Conservation (phyloP, 768 basidiomycete genomes). For the Trichaptum fuscoviolaceum region DNA sequence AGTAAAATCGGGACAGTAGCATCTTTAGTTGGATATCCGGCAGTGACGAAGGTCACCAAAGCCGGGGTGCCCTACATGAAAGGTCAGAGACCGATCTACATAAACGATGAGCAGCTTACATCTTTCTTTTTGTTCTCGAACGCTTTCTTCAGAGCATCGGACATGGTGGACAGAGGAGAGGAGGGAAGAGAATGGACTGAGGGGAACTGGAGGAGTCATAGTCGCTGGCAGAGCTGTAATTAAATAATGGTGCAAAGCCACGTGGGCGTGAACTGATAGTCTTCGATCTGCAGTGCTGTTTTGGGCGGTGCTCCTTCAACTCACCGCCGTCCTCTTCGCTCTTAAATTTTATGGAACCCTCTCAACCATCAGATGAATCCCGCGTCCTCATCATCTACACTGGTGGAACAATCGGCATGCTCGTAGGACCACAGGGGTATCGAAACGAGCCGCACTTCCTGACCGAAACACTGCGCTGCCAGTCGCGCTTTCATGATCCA, state of each 20-base stretch:
- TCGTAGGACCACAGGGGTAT: conserved; percentile 69
- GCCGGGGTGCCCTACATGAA: conserved; percentile 47
- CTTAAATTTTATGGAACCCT: conserved; percentile 39
- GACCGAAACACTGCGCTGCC: conserved; percentile 75
- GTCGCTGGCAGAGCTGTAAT: neutral
- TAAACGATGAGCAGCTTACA: conserved; percentile 27
- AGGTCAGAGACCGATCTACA: conserved; percentile 5
- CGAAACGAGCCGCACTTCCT: conserved; percentile 85
- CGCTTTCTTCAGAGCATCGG: conserved; percentile 59
- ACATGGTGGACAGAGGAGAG: conserved; percentile 37
- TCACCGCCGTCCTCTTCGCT: neutral
- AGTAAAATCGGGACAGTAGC: conserved; percentile 86
- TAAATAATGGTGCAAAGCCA: neutral
- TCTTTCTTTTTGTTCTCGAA: conserved; percentile 61
- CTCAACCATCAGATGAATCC: conserved; percentile 57
- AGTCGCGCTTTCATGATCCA: conserved; percentile 90
- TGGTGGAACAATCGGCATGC: conserved; percentile 89
- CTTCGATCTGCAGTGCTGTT: neutral
- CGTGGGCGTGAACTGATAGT: neutral
- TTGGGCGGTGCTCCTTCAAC: neutral
- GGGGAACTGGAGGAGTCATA: neutral
- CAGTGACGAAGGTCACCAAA: conserved; percentile 88
- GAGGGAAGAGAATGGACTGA: neutral
- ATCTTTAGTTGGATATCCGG: conserved; percentile 76
- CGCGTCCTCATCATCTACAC: conserved; percentile 87